Evolutionary conservation across 495 filamentous ascomycete genomes (phyloP).

Genomic region (Tricharina praecox): DNA sequence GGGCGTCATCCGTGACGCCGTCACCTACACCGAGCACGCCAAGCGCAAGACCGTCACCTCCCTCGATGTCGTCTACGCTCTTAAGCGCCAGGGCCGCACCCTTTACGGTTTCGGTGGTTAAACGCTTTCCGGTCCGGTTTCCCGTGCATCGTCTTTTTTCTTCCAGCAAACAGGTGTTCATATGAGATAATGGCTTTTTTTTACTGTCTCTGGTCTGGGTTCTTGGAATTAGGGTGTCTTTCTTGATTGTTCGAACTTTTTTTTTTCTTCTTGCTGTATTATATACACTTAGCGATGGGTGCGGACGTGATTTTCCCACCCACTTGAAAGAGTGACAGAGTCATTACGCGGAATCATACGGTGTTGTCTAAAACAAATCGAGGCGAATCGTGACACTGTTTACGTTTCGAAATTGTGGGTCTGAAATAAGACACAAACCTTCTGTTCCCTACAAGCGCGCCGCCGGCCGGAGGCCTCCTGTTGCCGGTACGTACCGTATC

Average conservation of each 20-base stretch:
- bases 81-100: conserved; percentile 90
- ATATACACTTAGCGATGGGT: too few relatives aligned
- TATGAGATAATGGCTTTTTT: conserved; percentile 12
- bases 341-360: too few relatives aligned
- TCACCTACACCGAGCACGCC: conserved; percentile 95
- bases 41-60: conserved; percentile 97
- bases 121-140: conserved; percentile 19
- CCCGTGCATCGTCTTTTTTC: conserved; percentile 1
- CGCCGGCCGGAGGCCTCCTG: too few relatives aligned
- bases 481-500: too few relatives aligned
- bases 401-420: too few relatives aligned
- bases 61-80: conserved; percentile 85
- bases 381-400: too few relatives aligned
- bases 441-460: too few relatives aligned
- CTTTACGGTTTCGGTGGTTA: conserved; percentile 99
- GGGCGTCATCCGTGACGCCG: conserved; percentile 97
- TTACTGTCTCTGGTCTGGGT: too few relatives aligned
- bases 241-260: conserved; percentile 2
- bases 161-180: conserved; percentile 7
- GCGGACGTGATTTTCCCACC: too few relatives aligned
- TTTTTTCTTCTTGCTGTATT: conserved; percentile 2
- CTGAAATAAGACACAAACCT: too few relatives aligned
- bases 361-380: too few relatives aligned
- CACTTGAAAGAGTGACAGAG: too few relatives aligned
- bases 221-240: neutral